Base-by-base conservation (phyloP, 2,329 filamentous ascomycete species). In the Nemania serpens region DNA sequence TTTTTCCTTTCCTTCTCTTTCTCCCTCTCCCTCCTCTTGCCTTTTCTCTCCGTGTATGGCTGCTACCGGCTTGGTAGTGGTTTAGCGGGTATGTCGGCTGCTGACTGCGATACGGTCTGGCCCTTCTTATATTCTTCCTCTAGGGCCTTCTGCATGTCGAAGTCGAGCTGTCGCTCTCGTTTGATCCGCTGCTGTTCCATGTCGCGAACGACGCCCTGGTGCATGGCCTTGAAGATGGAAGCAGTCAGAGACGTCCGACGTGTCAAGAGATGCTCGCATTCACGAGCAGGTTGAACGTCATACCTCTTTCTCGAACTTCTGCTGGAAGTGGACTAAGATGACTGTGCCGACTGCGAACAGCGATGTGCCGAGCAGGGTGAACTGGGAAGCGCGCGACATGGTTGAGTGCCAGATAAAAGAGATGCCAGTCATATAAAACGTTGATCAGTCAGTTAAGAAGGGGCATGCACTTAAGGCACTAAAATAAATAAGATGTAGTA, bases 101-200 rank as follows among this genome's bases (percentile, higher is more conserved):
- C 57, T 33, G 58, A 66, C 55, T 63, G 66, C 4, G 64, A 59
- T 18, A 98, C 93, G 4, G 81, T 90, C 78, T 99, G 95, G 34
- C 93, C 82, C 75, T 94, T 94, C 74, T 89, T 88, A 76, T 97
- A 98, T 75, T 99, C 91, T 70, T 89, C 85, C 78, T 98, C 93
- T 49, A 99, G 80, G 6, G 84, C 85, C 65, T 83, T 85, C 74
- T 99, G 95, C 85, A 96, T 87, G 66, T 98, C 93, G 72, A 99
- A 99, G 74, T 99, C 95, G 53, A 93, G 86, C 75, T 96, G 91
- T 61, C 95, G 88, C 76, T 99, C 95, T 67, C 86, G 85, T 79
- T 97, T 97, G 67, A 97, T 75, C 47, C 91, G 88, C 75, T 97
- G 93, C 73, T 96, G 92, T 73, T 98, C 94, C 82, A 97, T 90